Evolutionary conservation across 148 eudicot species (phyloP).

Genomic region (Diospyros kaki): DNA sequence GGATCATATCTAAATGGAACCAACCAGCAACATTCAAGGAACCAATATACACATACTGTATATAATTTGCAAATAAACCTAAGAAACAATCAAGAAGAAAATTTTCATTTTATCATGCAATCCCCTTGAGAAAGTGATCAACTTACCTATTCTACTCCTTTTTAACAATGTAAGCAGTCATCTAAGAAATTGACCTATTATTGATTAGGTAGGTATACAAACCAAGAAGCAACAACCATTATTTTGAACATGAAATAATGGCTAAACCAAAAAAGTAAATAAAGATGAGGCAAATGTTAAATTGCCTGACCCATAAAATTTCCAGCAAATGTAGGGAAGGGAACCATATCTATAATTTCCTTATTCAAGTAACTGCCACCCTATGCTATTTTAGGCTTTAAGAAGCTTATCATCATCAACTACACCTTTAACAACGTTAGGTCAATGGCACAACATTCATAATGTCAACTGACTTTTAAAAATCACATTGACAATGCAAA

Average conservation of each 20-base stretch:
- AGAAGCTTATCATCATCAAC: no score
- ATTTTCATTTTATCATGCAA: not conserved
- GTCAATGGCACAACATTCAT: no score
- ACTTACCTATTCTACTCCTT: not conserved
- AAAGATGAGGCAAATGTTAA: no score
- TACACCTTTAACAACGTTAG: no score
- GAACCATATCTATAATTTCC: not conserved
- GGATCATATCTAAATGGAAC: no score
- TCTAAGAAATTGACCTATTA: not conserved
- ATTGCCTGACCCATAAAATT: not conserved
- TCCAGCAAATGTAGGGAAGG: not conserved
- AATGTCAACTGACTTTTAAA: no score
- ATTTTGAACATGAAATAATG: not conserved
- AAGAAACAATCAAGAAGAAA: not conserved
- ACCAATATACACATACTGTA: no score
- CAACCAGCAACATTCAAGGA: no score
- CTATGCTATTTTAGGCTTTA: not conserved
- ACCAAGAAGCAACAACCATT: not conserved
- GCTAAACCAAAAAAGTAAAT: not conserved
- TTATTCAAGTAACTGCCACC: not conserved
- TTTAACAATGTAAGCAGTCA: not conserved
- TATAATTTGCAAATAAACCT: not conserved
- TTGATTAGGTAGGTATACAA: not conserved
- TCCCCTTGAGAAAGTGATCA: not conserved
- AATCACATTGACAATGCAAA: no score